Percentiles rank a stretch among this genome's conserved stretches.
Conservation (phyloP, 345 rosid species). For the Nasturtium officinale region DNA sequence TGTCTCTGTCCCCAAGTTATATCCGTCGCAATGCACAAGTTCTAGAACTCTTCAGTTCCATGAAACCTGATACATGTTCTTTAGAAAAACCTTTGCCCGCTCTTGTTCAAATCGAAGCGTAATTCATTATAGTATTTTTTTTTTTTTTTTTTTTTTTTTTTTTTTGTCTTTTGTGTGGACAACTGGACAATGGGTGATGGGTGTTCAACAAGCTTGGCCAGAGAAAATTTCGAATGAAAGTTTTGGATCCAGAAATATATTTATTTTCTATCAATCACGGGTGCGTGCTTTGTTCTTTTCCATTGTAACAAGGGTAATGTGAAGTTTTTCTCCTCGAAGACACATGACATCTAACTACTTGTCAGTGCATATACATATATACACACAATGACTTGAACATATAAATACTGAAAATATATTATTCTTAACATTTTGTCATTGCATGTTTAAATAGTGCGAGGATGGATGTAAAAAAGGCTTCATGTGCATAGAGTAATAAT, state of each 20-base stretch:
- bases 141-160: too few species aligned
- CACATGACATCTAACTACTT: too few species aligned
- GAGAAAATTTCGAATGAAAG: neutral
- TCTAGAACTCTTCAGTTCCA: constrained; percentile 64
- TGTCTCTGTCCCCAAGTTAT: constrained; percentile 64
- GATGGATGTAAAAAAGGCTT: neutral
- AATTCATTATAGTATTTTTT: neutral
- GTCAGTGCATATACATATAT: too few species aligned
- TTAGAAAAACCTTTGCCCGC: constrained; percentile 31
- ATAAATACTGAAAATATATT: too few species aligned
- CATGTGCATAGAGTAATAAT: neutral
- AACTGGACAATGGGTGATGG: neutral
- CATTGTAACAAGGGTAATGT: too few species aligned
- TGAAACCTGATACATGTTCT: constrained; percentile 41
- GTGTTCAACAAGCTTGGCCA: neutral
- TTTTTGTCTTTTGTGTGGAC: neutral
- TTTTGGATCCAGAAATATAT: too few species aligned
- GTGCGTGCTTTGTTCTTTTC: too few species aligned
- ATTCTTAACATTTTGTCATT: neutral
- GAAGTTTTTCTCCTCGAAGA: too few species aligned
- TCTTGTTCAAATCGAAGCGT: constrained; percentile 56
- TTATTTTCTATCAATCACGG: too few species aligned
- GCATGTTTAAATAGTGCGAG: neutral
- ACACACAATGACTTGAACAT: too few species aligned
- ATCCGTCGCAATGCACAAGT: constrained; percentile 80